Evolutionary conservation across 306 rosid species (phyloP).

Genomic region (Styphnolobium japonicum): DNA sequence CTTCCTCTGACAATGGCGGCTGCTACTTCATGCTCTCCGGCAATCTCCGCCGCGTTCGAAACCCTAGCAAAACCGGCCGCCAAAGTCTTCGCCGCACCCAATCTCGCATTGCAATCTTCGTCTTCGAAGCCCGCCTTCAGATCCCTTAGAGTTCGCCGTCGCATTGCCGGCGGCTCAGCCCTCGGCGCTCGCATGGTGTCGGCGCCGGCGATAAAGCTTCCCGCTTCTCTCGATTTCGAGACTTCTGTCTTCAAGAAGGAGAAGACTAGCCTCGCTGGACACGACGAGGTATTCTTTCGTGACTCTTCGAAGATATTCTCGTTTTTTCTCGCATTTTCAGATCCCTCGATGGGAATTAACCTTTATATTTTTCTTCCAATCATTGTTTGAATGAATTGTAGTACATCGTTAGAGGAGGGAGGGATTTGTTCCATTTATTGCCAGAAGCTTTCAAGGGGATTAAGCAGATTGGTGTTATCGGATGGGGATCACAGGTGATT

Average conservation of each 20-base stretch:
- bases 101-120: constrained; percentile 33
- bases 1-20: constrained; percentile 37
- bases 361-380: background rate
- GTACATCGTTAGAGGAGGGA: constrained; percentile 73
- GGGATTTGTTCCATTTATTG: constrained; percentile 65
- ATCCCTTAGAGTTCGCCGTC: constrained; percentile 32
- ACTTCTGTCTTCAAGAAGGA: constrained; percentile 69
- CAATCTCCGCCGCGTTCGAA: constrained; percentile 29
- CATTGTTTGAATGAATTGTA: constrained; percentile 4
- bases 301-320: background rate
- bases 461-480: constrained; percentile 79
- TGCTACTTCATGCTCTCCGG: constrained; percentile 20
- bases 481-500: constrained; percentile 87
- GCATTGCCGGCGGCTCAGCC: constrained; percentile 26
- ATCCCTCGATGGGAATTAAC: background rate
- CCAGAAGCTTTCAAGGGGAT: constrained; percentile 73
- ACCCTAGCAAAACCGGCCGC: background rate
- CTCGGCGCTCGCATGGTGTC: constrained; percentile 66
- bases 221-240: constrained; percentile 49
- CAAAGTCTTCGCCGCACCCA: constrained; percentile 20
- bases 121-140: constrained; percentile 25
- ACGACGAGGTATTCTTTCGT: constrained; percentile 49
- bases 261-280: constrained; percentile 65
- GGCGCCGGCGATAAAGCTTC: constrained; percentile 35
- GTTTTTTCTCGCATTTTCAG: background rate